Evolutionary conservation across 345 rosid genomes (phyloP), one percentile per base, ranked within the genome.

Genomic region (Brassica cretica): DNA sequence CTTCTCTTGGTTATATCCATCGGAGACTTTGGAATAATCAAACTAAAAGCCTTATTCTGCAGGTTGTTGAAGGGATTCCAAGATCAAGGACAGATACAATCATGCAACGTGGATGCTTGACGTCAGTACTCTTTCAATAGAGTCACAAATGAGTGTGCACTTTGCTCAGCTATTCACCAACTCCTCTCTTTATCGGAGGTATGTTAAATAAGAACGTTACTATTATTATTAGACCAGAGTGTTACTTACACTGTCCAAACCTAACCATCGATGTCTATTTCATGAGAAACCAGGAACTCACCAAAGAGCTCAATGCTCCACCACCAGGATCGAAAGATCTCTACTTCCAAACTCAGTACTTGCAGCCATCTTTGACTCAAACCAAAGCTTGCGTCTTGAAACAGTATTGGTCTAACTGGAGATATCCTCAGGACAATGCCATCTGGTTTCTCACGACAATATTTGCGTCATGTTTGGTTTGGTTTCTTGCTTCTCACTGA

Each of bases 41-140:
- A 49, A 49, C 16, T 5, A 49, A 49, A 10, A 14, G 2, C 55
- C 1, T 49, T 49, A 16, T 14, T 14, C n/a, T 14, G 24, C 84
- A 93, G 97, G 91, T 89, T 58, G 64, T 93, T 25, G 89, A 84
- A 21, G 97, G 96, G 29, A 89, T 93, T 82, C 82, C 91, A 87
- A 86, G 83, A 90, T 91, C 66, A 84, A 69, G 63, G 89, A 88
- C 3, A 93, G 96, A 49, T 81, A 83, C 79, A 93, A 93, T 80
- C 98, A 97, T 7, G 98, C 98, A 8, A 90, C 98, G 33, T 93
- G 98, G 98, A 91, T 91, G 98, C 94, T 93, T 61, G 97, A 93
- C 3, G 83, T 93, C 68, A 93, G 81, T 60, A 60, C 90, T 62
- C 78, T 89, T 18, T 66, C 91, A 60, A 76, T 90, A 67, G 98